These are phyloP conservation scores for Chlorophyllum brunneum DNA, from an alignment of 768 basidiomycete genomes.

Conservation along the genomic window DNA sequence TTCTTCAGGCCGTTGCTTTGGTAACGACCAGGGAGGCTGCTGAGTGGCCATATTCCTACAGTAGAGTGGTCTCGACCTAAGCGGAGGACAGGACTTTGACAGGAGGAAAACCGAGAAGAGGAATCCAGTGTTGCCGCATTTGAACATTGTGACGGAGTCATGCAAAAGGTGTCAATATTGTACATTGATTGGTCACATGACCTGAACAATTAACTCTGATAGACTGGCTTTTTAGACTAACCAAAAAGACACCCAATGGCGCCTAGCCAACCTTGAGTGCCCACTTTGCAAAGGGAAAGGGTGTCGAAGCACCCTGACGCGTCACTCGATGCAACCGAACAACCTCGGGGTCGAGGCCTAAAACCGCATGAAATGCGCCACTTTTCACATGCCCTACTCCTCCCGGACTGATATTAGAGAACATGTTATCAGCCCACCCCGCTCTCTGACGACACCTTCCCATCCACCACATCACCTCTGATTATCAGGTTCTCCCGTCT, in stretches of 20 bases:
- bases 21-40: conserved; percentile 58
- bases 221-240: no score
- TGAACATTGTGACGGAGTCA: conserved; percentile 3
- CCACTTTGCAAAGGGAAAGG: no score
- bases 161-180: conserved; percentile 15
- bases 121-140: conserved; percentile 14
- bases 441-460: neutral
- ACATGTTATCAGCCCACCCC: neutral
- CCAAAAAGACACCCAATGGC: no score
- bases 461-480: neutral
- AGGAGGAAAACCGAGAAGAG: conserved; percentile 6
- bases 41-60: conserved; percentile 46
- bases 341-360: no score
- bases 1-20: conserved; percentile 39
- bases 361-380: no score
- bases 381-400: neutral
- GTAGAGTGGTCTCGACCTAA: conserved; percentile 10
- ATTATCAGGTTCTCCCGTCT: neutral
- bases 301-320: no score
- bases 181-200: conserved; percentile 19
- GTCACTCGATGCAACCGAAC: no score
- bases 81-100: neutral
- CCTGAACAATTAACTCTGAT: conserved; percentile 6
- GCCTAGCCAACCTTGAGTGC: no score
- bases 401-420: neutral